Conservation (phyloP, 768 basidiomycete genomes). For the Lentinula raphanica region DNA sequence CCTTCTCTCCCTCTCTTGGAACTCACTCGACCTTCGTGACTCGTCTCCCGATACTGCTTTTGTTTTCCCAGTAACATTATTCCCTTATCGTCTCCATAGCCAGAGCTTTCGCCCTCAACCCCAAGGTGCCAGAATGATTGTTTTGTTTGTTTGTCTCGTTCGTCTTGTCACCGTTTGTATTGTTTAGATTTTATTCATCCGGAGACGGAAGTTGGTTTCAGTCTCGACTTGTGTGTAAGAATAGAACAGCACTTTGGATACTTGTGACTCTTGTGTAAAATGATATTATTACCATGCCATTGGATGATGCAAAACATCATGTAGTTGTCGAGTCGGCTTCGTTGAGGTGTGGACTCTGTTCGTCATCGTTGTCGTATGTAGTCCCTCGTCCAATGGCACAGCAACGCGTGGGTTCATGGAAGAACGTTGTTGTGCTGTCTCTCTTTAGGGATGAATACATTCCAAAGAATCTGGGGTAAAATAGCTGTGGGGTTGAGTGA, state of each 20-base stretch:
- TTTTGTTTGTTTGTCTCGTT: neutral
- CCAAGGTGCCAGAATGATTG: neutral
- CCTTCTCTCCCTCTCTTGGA: no score
- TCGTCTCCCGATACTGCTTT: neutral
- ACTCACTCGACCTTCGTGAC: neutral
- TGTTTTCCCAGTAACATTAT: slow-evolving; percentile 4
- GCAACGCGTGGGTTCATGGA: no score
- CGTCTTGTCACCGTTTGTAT: neutral
- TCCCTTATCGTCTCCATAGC: neutral
- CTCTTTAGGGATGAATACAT: no score
- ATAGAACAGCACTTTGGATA: neutral
- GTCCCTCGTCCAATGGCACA: no score
- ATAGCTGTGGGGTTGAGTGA: neutral
- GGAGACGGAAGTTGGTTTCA: no score
- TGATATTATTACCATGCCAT: no score
- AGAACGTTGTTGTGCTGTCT: no score
- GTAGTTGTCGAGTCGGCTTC: neutral
- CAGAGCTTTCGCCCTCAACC: neutral
- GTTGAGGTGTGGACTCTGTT: neutral
- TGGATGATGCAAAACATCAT: no score
- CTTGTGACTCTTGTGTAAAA: no score
- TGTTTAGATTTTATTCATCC: neutral
- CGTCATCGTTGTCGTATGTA: no score
- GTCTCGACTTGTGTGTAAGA: no score
- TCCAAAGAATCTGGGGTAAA: neutral